Evolutionary conservation across 2,329 filamentous ascomycete species (phyloP).

Genomic region (Aspergillus sp.): DNA sequence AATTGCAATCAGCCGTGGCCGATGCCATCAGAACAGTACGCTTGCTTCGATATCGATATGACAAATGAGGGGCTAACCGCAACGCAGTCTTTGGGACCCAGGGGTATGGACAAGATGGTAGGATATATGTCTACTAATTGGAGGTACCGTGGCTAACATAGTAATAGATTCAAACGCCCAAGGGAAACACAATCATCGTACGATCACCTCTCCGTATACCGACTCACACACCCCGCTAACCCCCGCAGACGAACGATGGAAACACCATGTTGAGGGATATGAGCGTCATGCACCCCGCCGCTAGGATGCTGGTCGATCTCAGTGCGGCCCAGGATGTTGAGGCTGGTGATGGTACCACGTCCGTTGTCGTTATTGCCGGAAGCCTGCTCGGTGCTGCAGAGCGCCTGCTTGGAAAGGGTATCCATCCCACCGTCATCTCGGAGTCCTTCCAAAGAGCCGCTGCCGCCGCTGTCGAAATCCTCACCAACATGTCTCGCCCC

Average conservation of each 20-base stretch:
- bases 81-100: constrained; percentile 76
- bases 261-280: constrained; percentile 99
- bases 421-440: constrained; percentile 96
- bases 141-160: constrained; percentile 25
- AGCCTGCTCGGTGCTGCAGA: constrained; percentile 93
- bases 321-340: constrained; percentile 97
- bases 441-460: constrained; percentile 97
- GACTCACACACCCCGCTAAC: constrained; percentile 30
- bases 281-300: constrained; percentile 98
- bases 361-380: constrained; percentile 95
- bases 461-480: constrained; percentile 80
- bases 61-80: constrained; percentile 43
- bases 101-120: constrained; percentile 98
- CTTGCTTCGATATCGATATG: constrained; percentile 12
- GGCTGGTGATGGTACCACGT: constrained; percentile 96
- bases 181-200: constrained; percentile 92
- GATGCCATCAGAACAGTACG: constrained; percentile 89
- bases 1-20: constrained; percentile 71
- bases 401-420: constrained; percentile 82
- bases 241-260: constrained; percentile 81
- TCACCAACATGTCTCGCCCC: constrained; percentile 94
- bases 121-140: constrained; percentile 13
- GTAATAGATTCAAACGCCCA: constrained; percentile 79
- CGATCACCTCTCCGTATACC: constrained; percentile 28
- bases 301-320: constrained; percentile 98